A percentile compares a stretch with the other conserved stretches of the same genome.
phyloP scores from a whole-genome alignment of 2,329 filamentous ascomycete species.

The Colletotrichum caudatum region DNA sequence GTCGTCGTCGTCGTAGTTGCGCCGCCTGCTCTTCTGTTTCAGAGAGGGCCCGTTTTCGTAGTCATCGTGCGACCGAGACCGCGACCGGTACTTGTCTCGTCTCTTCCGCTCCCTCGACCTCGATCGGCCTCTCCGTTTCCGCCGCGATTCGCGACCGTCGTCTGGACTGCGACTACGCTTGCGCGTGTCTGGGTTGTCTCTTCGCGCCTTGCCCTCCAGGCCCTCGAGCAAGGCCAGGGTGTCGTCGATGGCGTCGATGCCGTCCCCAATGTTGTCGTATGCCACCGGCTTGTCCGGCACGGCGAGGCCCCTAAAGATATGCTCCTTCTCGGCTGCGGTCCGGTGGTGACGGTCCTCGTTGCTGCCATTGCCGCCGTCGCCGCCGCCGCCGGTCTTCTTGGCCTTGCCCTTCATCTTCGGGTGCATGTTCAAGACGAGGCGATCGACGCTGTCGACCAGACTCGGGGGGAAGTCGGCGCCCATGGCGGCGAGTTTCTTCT shows the following conservation, averaged over 20 bases:
- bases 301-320: slow-evolving; percentile 90
- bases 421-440: slow-evolving; percentile 88
- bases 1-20: slow-evolving; percentile 62
- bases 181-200: slow-evolving; percentile 58
- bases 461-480: slow-evolving; percentile 87
- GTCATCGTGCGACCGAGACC: slow-evolving; percentile 58
- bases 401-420: slow-evolving; percentile 81
- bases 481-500: slow-evolving; percentile 78
- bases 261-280: slow-evolving; percentile 51
- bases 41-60: slow-evolving; percentile 57
- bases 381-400: slow-evolving; percentile 49
- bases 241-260: slow-evolving; percentile 84
- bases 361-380: slow-evolving; percentile 48
- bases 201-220: slow-evolving; percentile 73
- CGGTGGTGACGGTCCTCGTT: slow-evolving; percentile 56
- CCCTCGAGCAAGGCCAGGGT: slow-evolving; percentile 93
- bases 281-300: slow-evolving; percentile 79
- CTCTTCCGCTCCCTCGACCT: slow-evolving; percentile 57
- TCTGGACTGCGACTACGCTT: slow-evolving; percentile 72
- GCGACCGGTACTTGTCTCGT: slow-evolving; percentile 52
- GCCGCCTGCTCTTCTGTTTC: slow-evolving; percentile 49
- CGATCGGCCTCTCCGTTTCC: slow-evolving; percentile 56
- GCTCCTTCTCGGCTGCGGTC: slow-evolving; percentile 76
- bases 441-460: slow-evolving; percentile 91
- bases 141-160: slow-evolving; percentile 59